Percentiles rank a stretch among this genome's conserved stretches.
Conservation (phyloP, 805 yeast species). For the Schizosaccharomyces osmophilus region DNA sequence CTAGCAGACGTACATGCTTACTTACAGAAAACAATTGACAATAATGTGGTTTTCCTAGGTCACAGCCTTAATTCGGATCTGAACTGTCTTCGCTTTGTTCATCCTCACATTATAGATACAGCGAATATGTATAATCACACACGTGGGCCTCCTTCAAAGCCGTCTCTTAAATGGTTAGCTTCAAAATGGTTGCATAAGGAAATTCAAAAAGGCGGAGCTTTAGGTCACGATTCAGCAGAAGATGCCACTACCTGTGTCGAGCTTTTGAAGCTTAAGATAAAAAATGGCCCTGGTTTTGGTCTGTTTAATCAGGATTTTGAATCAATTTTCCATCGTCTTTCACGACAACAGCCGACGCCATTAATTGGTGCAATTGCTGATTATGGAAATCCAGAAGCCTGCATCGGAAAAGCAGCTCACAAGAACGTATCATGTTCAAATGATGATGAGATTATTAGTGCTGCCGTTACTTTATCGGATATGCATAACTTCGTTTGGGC, state of each 20-base stretch:
- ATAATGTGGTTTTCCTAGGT: conserved; percentile 51
- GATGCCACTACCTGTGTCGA: conserved; percentile 67
- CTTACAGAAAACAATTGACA: conserved; percentile 23
- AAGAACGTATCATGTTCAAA: conserved; percentile 22
- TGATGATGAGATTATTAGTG: conserved; percentile 33
- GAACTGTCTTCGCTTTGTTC: conserved; percentile 42
- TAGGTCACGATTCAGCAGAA: conserved; percentile 68
- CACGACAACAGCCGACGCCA: conserved; percentile 4
- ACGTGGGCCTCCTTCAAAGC: conserved; percentile 62
- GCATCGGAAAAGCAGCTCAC: conserved; percentile 15
- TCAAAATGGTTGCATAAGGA: conserved; percentile 25
- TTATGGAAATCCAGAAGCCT: conserved; percentile 13
- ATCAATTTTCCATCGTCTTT: conserved; percentile 7
- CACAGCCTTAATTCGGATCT: conserved; percentile 78
- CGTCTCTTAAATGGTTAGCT: conserved; percentile 52
- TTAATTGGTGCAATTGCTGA: conserved; percentile 15
- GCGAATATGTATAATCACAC: conserved; percentile 46
- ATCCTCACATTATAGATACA: conserved; percentile 60
- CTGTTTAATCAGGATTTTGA: conserved; percentile 12
- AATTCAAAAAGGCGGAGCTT: conserved; percentile 38
- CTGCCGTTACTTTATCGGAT: conserved; percentile 12
- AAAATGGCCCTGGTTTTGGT: conserved; percentile 47
- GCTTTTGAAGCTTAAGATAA: conserved; percentile 41
- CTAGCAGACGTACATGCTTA: conserved; percentile 41
- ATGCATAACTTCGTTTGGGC: conserved; percentile 27